Evolutionary conservation across 768 basidiomycete genomes (phyloP), one percentile per base, ranked within the genome.

Genomic region (Suillus clintonianus): DNA sequence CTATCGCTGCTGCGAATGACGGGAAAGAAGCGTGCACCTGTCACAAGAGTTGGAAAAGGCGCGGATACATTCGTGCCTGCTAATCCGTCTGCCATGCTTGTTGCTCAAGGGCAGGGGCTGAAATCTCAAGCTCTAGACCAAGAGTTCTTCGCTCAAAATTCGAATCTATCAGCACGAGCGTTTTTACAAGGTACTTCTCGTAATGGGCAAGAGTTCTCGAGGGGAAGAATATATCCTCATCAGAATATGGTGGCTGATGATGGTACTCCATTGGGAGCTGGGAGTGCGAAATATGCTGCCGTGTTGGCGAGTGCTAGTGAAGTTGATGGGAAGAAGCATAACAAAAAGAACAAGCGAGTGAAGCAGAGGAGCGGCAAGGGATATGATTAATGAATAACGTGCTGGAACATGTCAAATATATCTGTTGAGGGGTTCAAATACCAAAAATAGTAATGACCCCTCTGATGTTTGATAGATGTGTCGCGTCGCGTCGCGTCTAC

Each of bases 301-400:
- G 74, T 86, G 15, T 61, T 85, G 43, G 79, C 78, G 60, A 81
- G 68, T 53, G 68, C 65, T 66, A 70, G 79, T 60, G 69, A 73
- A 64, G 74, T 68, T 19, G 68, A 74, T 1, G 86, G 84, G 17
- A 97, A 96, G 81, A 95, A 93, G 73, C 88, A 88, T 67, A 91
- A 94, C 80, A 97, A 94, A 78, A 91, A 89, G 72, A 78, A 83
- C 77, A 89, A 91, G 72, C 79, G 89, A 55, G 85, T 85, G 55
- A 99, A 99, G 79, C 91, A 96, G 76, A 82, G 97, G 65, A 95
- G 94, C 71, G 97, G 97, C 15, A 90, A 86, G 71, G 97, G 97
- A 27, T 99, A 98, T 69, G 97, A 97, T 74, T 85, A 71, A 74
- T 37, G 24, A 3, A 9, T 27, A 27, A 41, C 17, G 10, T 24